Evolutionary conservation across 2,329 filamentous ascomycete species (phyloP), one percentile per base, ranked within the genome.

Genomic region (Fusarium azukiicola): DNA sequence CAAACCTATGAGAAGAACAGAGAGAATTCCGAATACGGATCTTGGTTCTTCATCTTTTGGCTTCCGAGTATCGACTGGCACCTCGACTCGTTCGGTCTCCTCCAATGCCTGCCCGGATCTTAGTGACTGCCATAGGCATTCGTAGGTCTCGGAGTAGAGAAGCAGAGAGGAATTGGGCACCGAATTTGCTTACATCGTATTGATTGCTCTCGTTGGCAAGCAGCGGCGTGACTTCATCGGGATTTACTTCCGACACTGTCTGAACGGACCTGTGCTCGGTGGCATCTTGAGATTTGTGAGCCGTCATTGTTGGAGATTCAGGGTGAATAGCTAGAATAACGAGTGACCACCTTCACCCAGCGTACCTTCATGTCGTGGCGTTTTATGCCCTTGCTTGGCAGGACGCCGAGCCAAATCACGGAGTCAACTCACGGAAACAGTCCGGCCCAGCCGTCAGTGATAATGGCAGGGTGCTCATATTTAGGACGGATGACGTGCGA

Each of bases 161-260:
- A 32, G 27, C 27, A 32, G 27, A 32, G 27, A 32, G 27, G 27
- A 32, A 32, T 32, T 32, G 27, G 27, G 27, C 27, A 38, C 10
- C 36, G 5, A 12, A 38, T 12, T 23, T 13, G 38, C 54, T 58
- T 11, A 58, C 54, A 38, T 58, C 54, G 13, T n/a, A 58, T 16
- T 32, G 19, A 12, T 58, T 32, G n/a, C 32, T 58, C 38, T n/a
- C 54, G 27, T 21, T 6, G 12, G 32, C 17, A n/a, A 58, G 32
- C 16, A 58, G 38, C 1, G 54, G 54, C 13, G 54, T 58, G 6
- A 13, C 32, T 58, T 58, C 54, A 58, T n/a, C 54, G 17, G 54
- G 54, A 58, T 58, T 58, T 32, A 58, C 32, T 58, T 58, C 54
- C 36, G 12, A 13, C 19, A 58, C 54, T 14, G 52, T 56, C 52